phyloP scores from a whole-genome alignment of 2,329 filamentous ascomycete genomes.

The Ophiosphaerella herpotricha region DNA sequence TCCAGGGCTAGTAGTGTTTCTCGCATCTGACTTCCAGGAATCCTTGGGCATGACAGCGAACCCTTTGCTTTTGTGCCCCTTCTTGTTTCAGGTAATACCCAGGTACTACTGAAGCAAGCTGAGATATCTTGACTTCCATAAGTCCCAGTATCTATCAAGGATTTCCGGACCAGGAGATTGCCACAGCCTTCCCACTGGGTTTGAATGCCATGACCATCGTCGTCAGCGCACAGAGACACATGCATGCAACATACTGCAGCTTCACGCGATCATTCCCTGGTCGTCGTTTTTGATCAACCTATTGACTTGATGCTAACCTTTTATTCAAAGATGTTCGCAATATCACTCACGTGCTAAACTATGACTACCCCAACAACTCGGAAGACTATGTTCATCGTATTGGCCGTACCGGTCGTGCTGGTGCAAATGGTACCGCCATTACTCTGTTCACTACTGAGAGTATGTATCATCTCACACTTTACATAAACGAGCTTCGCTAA shows the following conservation, averaged over 20 bases:
- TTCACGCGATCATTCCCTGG: constrained; percentile 64
- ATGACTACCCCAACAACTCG: constrained; percentile 97
- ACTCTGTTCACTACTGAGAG: constrained; percentile 99
- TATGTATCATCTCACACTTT: constrained; percentile 58
- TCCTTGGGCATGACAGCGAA: constrained; percentile 85
- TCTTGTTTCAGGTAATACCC: constrained; percentile 72
- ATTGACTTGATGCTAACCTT: constrained; percentile 74
- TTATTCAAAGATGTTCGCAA: constrained; percentile 96
- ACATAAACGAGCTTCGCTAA: constrained; percentile 30
- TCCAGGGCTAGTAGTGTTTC: constrained; percentile 84
- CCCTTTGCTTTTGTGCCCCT: constrained; percentile 68
- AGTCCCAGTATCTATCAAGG: constrained; percentile 71
- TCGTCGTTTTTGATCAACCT: constrained; percentile 50
- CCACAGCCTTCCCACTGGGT: constrained; percentile 55
- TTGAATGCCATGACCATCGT: constrained; percentile 50
- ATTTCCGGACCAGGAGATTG: constrained; percentile 67
- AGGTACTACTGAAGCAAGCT: constrained; percentile 74
- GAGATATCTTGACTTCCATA: constrained; percentile 79
- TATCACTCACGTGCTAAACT: constrained; percentile 99
- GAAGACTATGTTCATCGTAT: constrained; percentile 73
- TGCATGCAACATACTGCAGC: constrained; percentile 59
- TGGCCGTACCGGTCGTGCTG: constrained; percentile 72
- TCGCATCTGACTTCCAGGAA: constrained; percentile 78
- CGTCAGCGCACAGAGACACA: constrained; percentile 60
- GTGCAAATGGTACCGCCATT: constrained; percentile 92